Conservation (phyloP, 331 rosid genomes). For the Erythrophleum ivorense region DNA sequence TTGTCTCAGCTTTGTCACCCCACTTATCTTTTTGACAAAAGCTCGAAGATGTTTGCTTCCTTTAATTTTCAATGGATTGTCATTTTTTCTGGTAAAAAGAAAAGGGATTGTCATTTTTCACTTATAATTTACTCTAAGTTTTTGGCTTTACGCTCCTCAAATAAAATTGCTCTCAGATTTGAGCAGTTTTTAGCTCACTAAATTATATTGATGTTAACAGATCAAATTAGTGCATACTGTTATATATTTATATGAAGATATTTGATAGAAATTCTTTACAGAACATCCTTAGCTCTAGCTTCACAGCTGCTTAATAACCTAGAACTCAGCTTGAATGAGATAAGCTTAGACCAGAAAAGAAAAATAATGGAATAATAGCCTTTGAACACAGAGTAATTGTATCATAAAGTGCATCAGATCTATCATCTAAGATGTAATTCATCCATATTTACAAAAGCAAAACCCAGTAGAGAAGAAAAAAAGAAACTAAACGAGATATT, state of each 20-base stretch:
- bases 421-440: neutral
- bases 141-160: neutral
- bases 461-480: neutral
- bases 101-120: neutral
- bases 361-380: neutral
- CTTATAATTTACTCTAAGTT: neutral
- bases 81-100: neutral
- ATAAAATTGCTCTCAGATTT: neutral
- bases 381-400: neutral
- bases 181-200: neutral
- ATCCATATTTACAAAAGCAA: conserved; percentile 13
- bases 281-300: neutral
- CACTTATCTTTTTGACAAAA: neutral
- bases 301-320: neutral
- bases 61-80: neutral
- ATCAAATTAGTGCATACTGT: neutral
- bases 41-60: neutral
- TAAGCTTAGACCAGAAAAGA: neutral
- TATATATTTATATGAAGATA: neutral
- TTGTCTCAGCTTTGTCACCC: neutral
- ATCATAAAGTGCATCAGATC: neutral
- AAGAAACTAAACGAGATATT: neutral
- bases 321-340: neutral
- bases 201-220: neutral
- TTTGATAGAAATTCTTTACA: neutral